A percentile compares a stretch with the other conserved stretches of the same genome.
phyloP scores from a whole-genome alignment of 768 basidiomycete genomes.

The Pulveroboletus sp. region DNA sequence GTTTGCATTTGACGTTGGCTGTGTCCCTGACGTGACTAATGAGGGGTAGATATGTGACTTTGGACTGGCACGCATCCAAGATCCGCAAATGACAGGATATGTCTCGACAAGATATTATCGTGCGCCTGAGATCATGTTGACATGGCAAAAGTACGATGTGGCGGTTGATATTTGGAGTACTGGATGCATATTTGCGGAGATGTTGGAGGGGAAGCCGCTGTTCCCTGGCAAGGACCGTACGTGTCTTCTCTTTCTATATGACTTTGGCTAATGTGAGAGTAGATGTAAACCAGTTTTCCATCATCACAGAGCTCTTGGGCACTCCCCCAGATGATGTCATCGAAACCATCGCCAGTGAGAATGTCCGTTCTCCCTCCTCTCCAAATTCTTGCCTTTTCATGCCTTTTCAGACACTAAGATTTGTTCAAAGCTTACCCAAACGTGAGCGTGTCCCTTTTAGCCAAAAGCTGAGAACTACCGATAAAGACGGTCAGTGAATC shows the following conservation, averaged over 20 bases:
- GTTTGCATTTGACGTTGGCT: constrained; percentile 35
- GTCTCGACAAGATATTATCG: constrained; percentile 99
- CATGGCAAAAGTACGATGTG: constrained; percentile 99
- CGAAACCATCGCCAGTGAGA: constrained; percentile 96
- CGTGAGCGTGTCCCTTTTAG: constrained; percentile 92
- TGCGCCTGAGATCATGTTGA: constrained; percentile 99
- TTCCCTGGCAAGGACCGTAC: constrained; percentile 99
- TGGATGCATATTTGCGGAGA: constrained; percentile 99
- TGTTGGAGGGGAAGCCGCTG: constrained; percentile 97
- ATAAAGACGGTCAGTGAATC: constrained; percentile 67
- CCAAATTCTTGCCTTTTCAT: constrained; percentile 10
- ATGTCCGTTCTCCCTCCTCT: constrained; percentile 49
- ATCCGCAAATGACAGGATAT: constrained; percentile 99
- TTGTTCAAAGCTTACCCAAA: constrained; percentile 97
- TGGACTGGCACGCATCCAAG: constrained; percentile 96
- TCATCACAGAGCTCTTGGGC: constrained; percentile 96
- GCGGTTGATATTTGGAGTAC: constrained; percentile 99
- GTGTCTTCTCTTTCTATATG: constrained; percentile 32
- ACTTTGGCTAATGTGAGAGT: constrained; percentile 5
- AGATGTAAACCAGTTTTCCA: constrained; percentile 99
- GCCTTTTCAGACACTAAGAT: constrained; percentile 79
- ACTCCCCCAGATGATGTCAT: constrained; percentile 99
- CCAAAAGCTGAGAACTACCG: constrained; percentile 85
- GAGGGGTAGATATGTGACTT: constrained; percentile 89
- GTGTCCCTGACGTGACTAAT: constrained; percentile 3